phyloP scores from a whole-genome alignment of 2,329 filamentous ascomycete species.

The Thielaviopsis populi region DNA sequence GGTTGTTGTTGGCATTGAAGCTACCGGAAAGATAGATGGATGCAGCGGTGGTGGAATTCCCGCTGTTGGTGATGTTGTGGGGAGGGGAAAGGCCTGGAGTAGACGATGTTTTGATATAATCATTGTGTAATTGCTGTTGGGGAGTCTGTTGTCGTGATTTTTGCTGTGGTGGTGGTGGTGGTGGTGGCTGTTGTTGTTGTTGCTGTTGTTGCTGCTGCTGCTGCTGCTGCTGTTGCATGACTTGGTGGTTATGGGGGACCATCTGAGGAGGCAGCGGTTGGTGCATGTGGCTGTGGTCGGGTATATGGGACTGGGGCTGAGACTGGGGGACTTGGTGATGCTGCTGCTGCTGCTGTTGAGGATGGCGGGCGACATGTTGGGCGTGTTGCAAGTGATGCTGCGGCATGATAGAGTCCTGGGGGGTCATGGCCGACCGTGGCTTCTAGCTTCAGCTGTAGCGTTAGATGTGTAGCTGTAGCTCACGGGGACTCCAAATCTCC shows the following conservation, averaged over 20 bases:
- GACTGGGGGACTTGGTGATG: background rate
- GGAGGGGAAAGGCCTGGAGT: constrained; percentile 10
- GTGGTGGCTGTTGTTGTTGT: background rate
- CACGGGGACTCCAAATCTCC: background rate
- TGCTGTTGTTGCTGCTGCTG: constrained; percentile 4
- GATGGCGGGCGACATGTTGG: constrained; percentile 11
- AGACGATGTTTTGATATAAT: constrained; percentile 12
- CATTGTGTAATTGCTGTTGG: constrained; percentile 6
- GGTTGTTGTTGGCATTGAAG: constrained; percentile 9
- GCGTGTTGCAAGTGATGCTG: constrained; percentile 21
- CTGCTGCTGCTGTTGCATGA: background rate
- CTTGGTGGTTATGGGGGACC: constrained; percentile 4
- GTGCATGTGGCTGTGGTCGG: constrained; percentile 2
- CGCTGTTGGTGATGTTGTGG: background rate
- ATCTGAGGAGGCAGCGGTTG: constrained; percentile 2
- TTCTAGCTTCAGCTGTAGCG: background rate
- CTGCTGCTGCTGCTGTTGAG: constrained; percentile 20
- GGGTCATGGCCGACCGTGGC: constrained; percentile 6
- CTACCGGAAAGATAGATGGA: background rate
- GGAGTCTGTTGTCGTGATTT: constrained; percentile 6
- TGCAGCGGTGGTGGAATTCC: constrained; percentile 1
- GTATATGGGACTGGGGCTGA: constrained; percentile 3
- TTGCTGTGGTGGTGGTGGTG: background rate
- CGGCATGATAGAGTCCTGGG: constrained; percentile 14
- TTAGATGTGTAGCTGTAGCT: background rate